Evolutionary conservation across 805 yeast species (phyloP), one percentile per base, ranked within the genome.

Genomic region (Candida silvicultrix): DNA sequence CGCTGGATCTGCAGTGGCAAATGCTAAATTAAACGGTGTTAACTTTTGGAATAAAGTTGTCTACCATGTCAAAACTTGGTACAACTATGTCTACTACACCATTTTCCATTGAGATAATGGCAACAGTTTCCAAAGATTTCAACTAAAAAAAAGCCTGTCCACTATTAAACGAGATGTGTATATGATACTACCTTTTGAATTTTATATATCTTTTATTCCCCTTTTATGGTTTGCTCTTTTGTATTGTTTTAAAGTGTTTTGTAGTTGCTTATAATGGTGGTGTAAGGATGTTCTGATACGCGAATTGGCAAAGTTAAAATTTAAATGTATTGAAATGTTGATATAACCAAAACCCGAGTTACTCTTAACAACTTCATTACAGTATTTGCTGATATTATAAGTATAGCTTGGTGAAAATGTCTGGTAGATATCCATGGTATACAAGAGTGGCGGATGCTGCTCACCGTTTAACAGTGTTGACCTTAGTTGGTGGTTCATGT

Each of bases 381-480:
- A n/a, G n/a, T n/a, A n/a, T 22, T 35, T 38, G 21, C 19, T n/a
- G n/a, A 15, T 22, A 16, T 28, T 22, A 29, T 23, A 23, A 23
- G 9, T n/a, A 23, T 23, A 23, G 25, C 5, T 9, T 23, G 48
- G 41, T 22, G 40, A 47, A 29, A 28, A 74, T 74, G 79, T 65
- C 78, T 21, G 57, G 57, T 29, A 67, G 64, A 56, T 77, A 77
- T 60, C 86, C 90, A 41, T 85, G 92, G 92, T 84, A 84, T 62
- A 80, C 84, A 2, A 81, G 78, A 63, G 80, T 77, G 3, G 78
- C 87, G 2, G 92, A 85, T 63, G 75, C 84, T 38, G 75, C 74
- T 23, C 92, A 85, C 64, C 82, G 92, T 67, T 63, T 83, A 48
- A 81, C 88, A 0, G 89, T 85, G 40, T 60, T 84, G 20, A 74